Percentiles rank a stretch among this genome's conserved stretches.
These are phyloP conservation scores for Cryptosporidium baileyi DNA, from an alignment of 169 alveolate species.

Conservation along the genomic window DNA sequence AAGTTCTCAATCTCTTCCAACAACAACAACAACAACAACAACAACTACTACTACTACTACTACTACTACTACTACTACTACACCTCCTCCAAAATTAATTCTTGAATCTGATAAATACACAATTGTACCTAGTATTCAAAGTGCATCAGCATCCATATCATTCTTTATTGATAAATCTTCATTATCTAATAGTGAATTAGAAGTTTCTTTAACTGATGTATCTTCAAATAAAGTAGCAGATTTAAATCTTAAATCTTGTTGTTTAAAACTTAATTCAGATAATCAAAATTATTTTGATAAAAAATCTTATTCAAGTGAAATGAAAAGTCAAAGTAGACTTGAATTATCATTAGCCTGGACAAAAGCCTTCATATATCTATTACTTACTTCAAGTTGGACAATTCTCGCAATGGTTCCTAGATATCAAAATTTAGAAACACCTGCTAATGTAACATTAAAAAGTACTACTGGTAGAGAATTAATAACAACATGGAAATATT, in stretches of 20 bases:
- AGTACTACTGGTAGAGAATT: slow-evolving; percentile 16
- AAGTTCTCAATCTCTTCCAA: slow-evolving; percentile 35
- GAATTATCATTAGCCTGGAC: slow-evolving; percentile 57
- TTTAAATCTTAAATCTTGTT: slow-evolving; percentile 23
- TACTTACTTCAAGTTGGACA: slow-evolving; percentile 17
- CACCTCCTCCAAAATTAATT: slow-evolving; percentile 9
- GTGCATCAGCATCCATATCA: slow-evolving; percentile 40
- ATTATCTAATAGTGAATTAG: neutral
- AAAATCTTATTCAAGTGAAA: neutral
- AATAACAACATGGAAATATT: slow-evolving; percentile 56
- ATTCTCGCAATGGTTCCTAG: slow-evolving; percentile 47
- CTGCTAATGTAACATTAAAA: neutral
- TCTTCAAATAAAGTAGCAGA: neutral
- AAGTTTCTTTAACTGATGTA: neutral
- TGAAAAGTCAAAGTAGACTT: neutral
- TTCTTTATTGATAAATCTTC: neutral
- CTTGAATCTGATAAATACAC: slow-evolving; percentile 2
- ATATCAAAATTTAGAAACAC: neutral
- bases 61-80: slow-evolving; percentile 54
- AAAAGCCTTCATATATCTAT: slow-evolving; percentile 12
- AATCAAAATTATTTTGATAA: slow-evolving; percentile 28
- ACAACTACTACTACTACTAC: slow-evolving; percentile 54
- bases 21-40: slow-evolving; percentile 45
- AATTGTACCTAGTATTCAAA: slow-evolving; percentile 66
- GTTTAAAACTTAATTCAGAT: slow-evolving; percentile 8